Evolutionary conservation across 345 rosid genomes (phyloP).

Genomic region (Adansonia digitata): DNA sequence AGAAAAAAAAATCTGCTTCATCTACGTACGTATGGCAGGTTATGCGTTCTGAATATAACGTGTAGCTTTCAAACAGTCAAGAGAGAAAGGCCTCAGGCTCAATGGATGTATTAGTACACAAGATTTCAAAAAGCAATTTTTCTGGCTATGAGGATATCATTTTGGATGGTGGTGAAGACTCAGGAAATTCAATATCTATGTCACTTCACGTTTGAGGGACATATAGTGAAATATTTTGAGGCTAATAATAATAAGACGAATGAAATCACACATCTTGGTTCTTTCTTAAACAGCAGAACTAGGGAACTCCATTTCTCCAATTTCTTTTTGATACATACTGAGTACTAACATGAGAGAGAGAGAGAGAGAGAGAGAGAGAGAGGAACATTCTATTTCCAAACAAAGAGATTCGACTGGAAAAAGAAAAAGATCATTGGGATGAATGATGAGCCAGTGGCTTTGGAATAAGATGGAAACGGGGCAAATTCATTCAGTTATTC

Average conservation of each 20-base stretch:
- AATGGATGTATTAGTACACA: background rate
- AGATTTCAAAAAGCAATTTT: conserved; percentile 12
- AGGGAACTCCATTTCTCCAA: background rate
- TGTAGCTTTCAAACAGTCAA: background rate
- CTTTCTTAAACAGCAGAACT: background rate
- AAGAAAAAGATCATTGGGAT: background rate
- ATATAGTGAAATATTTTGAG: background rate
- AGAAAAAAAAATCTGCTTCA: background rate
- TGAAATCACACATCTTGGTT: background rate
- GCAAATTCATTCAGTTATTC: background rate
- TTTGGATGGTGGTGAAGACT: conserved; percentile 16
- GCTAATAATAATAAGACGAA: background rate
- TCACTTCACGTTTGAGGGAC: background rate
- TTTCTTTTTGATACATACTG: background rate
- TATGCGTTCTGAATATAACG: background rate
- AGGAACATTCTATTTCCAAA: background rate
- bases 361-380: background rate
- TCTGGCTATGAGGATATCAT: conserved; percentile 14
- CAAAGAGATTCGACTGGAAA: background rate
- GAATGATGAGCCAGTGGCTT: background rate
- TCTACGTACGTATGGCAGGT: background rate
- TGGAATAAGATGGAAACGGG: background rate
- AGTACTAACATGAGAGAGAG: too few species aligned
- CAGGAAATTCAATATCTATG: conserved; percentile 18
- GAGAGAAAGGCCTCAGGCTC: background rate